Conservation (phyloP, 2,329 filamentous ascomycete genomes). For the Aureobasidium sp. region DNA sequence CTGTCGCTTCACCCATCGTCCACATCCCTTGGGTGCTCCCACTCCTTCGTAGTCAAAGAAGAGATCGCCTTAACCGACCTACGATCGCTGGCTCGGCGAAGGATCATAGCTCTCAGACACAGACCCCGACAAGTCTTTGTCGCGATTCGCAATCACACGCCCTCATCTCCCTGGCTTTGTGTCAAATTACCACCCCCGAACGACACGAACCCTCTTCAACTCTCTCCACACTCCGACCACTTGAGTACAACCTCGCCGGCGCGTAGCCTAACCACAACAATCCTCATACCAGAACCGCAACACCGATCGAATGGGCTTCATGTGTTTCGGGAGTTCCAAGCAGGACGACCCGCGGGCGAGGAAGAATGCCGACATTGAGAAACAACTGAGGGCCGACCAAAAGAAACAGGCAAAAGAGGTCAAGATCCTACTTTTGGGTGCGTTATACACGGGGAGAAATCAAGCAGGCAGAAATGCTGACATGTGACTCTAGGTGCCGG, state of each 20-base stretch:
- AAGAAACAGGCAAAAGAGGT: constrained; percentile 80
- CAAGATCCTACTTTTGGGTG: constrained; percentile 88
- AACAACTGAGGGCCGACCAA: constrained; percentile 74
- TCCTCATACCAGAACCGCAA: neutral
- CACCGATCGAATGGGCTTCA: constrained; percentile 26
- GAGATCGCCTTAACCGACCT: neutral
- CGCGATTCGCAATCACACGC: neutral
- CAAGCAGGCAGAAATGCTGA: constrained; percentile 20
- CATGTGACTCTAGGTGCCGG: constrained; percentile 60
- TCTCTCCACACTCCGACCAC: neutral
- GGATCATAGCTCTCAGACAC: constrained; percentile 5
- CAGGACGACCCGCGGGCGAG: constrained; percentile 38
- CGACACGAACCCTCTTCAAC: neutral
- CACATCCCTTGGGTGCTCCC: neutral
- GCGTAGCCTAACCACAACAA: neutral
- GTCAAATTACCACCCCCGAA: neutral
- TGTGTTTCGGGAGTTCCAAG: constrained; percentile 43
- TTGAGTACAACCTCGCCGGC: neutral
- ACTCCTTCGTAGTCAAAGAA: neutral
- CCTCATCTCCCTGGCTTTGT: neutral
- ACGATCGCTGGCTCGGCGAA: neutral
- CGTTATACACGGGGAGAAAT: constrained; percentile 8
- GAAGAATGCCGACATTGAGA: constrained; percentile 68
- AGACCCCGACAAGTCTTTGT: neutral
- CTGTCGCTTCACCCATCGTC: neutral